Evolutionary conservation across 2,329 filamentous ascomycete genomes (phyloP).

Genomic region (Helotiales sp.): DNA sequence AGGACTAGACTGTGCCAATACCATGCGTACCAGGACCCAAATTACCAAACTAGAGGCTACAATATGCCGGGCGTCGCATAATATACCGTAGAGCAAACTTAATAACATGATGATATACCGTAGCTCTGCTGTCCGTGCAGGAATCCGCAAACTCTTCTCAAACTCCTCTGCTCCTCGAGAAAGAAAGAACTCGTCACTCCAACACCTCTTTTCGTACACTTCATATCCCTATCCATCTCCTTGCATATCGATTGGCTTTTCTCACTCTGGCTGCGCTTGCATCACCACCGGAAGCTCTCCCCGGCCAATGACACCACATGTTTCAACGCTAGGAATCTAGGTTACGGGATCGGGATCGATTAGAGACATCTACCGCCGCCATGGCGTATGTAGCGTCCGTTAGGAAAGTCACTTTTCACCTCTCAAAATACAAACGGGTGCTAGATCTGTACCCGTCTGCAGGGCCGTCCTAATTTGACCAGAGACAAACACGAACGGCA

Average conservation of each 20-base stretch:
- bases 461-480: slow-evolving; percentile 1
- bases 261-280: not conserved
- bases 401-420: slow-evolving; percentile 1
- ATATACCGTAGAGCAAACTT: not conserved
- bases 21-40: not conserved
- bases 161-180: not conserved
- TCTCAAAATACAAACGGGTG: slow-evolving; percentile 6
- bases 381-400: not conserved
- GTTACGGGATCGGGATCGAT: not conserved
- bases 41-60: not conserved
- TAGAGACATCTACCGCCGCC: too few species aligned
- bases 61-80: not conserved
- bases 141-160: not conserved
- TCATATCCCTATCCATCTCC: not conserved
- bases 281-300: not conserved
- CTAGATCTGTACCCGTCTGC: slow-evolving; percentile 8
- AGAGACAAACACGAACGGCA: too few species aligned
- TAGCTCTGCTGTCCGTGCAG: not conserved
- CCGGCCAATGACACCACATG: not conserved
- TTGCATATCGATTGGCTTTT: not conserved
- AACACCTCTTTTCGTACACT: too few species aligned
- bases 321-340: not conserved
- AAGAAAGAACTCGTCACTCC: too few species aligned
- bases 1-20: too few species aligned
- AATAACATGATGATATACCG: not conserved